Conservation (phyloP, 2,329 filamentous ascomycete genomes). For the Fusarium sp. region DNA sequence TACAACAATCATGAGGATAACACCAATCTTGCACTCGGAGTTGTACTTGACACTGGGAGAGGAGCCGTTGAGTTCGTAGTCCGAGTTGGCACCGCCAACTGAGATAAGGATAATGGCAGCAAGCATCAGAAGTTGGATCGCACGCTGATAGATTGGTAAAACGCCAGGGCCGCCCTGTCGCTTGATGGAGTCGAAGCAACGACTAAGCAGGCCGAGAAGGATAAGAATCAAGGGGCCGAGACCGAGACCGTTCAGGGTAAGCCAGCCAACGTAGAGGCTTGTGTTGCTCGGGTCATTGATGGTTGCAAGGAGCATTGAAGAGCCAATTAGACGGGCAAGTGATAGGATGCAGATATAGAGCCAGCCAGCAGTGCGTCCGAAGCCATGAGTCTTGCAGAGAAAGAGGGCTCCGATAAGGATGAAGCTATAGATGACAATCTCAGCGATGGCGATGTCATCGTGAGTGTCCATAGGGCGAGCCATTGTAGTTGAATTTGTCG, state of each 20-base stretch:
- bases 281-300: constrained; percentile 60
- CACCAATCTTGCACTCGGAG: constrained; percentile 40
- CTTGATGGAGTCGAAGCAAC: constrained; percentile 58
- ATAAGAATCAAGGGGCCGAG: constrained; percentile 58
- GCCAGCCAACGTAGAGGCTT: constrained; percentile 46
- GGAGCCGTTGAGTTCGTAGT: constrained; percentile 31
- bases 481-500: constrained; percentile 17
- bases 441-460: constrained; percentile 45
- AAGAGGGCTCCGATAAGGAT: constrained; percentile 42
- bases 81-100: constrained; percentile 44
- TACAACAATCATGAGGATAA: constrained; percentile 46
- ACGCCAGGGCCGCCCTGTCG: constrained; percentile 44
- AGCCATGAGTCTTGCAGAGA: constrained; percentile 60
- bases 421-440: constrained; percentile 43
- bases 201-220: constrained; percentile 44
- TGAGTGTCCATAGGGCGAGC: constrained; percentile 39
- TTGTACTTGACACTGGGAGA: constrained; percentile 41
- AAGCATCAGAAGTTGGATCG: constrained; percentile 53
- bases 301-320: constrained; percentile 53
- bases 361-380: constrained; percentile 66
- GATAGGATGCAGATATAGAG: constrained; percentile 67
- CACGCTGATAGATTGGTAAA: constrained; percentile 42
- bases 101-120: constrained; percentile 49
- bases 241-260: constrained; percentile 45
- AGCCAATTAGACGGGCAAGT: constrained; percentile 63